Evolutionary conservation across 306 rosid genomes (phyloP).

Genomic region (Quillaja saponaria): DNA sequence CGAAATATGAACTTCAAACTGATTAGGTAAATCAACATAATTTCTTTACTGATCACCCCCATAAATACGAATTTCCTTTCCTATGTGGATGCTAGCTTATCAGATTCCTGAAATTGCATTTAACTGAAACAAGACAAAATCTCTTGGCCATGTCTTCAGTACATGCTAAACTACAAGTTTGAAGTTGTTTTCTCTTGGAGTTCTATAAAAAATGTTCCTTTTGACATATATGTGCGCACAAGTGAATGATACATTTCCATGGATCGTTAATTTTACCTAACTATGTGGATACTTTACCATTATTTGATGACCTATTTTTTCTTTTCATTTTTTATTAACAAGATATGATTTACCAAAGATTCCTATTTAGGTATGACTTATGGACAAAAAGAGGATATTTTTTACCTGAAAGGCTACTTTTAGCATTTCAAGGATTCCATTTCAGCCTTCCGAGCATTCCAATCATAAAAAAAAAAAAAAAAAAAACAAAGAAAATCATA

Average conservation of each 20-base stretch:
- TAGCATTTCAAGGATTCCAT: too few relatives aligned
- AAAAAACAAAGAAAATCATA: too few relatives aligned
- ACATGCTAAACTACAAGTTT: slow-evolving; percentile 18
- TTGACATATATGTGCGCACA: too few relatives aligned
- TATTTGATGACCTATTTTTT: slow-evolving; percentile 17
- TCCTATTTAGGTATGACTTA: too few relatives aligned
- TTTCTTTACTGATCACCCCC: slow-evolving; percentile 16
- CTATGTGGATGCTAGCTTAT: neutral
- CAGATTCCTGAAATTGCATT: slow-evolving; percentile 5
- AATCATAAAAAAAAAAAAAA: too few relatives aligned
- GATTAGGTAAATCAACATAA: slow-evolving; percentile 49
- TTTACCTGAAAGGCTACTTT: too few relatives aligned
- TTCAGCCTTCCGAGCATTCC: too few relatives aligned
- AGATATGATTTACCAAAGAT: too few relatives aligned
- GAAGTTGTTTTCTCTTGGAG: slow-evolving; percentile 15
- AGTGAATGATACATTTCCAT: too few relatives aligned
- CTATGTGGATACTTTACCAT: slow-evolving; percentile 24
- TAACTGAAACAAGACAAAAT: neutral
- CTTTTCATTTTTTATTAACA: too few relatives aligned
- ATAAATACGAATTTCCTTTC: slow-evolving; percentile 19
- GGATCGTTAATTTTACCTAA: neutral
- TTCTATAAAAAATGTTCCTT: too few relatives aligned
- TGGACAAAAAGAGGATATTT: too few relatives aligned
- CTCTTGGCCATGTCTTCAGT: neutral
- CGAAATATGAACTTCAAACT: slow-evolving; percentile 61